Evolutionary conservation across 2,329 filamentous ascomycete genomes (phyloP).

Genomic region (Saccharata proteae): DNA sequence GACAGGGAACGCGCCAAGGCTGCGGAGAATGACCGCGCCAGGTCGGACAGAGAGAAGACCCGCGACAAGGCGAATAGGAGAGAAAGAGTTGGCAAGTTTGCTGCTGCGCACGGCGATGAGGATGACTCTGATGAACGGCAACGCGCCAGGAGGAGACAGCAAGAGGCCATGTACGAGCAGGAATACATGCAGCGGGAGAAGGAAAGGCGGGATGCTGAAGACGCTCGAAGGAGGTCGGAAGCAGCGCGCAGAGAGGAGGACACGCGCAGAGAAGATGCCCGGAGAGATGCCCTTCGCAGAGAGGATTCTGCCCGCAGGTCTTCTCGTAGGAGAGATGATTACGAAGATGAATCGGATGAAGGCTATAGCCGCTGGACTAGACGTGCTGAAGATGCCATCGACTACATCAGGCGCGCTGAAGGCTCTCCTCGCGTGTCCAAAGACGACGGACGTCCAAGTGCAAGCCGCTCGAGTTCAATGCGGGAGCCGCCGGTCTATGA

Average conservation of each 20-base stretch:
- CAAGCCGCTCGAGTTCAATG: too few relatives aligned
- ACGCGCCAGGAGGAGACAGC: slow-evolving; percentile 11
- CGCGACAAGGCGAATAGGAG: slow-evolving; percentile 6
- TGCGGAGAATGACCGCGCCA: slow-evolving; percentile 7
- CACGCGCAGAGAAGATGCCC: slow-evolving; percentile 6
- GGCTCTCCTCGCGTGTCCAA: neutral
- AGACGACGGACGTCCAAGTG: neutral
- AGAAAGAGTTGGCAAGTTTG: slow-evolving; percentile 4
- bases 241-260: slow-evolving; percentile 11
- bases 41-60: slow-evolving; percentile 8
- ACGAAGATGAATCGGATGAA: slow-evolving; percentile 8
- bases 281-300: slow-evolving; percentile 15
- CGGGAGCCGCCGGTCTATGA: slow-evolving; percentile 6
- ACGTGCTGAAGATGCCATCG: neutral
- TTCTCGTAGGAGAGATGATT: slow-evolving; percentile 9
- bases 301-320: slow-evolving; percentile 11
- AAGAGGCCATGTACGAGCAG: slow-evolving; percentile 14
- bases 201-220: slow-evolving; percentile 13
- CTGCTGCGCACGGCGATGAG: slow-evolving; percentile 2
- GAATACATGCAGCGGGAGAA: slow-evolving; percentile 27
- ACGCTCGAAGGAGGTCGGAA: slow-evolving; percentile 8
- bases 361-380: slow-evolving; percentile 15
- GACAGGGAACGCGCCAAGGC: neutral
- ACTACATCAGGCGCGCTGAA: neutral
- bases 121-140: slow-evolving; percentile 11